These are phyloP conservation scores for Alternaria solani DNA, from an alignment of 2,329 filamentous ascomycete genomes.

Conservation along the genomic window DNA sequence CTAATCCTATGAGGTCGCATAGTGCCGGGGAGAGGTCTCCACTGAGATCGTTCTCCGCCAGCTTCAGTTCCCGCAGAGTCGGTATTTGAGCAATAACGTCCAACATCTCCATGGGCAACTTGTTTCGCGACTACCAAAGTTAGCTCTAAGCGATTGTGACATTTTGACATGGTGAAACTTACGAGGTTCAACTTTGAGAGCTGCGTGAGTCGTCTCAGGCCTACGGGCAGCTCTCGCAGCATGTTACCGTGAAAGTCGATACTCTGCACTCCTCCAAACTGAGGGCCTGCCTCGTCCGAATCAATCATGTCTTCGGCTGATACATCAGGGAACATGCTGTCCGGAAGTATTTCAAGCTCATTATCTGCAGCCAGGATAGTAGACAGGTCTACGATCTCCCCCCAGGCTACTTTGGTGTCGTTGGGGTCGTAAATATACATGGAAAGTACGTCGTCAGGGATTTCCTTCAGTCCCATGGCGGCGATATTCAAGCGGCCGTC, in stretches of 20 bases:
- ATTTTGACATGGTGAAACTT: conserved; percentile 40
- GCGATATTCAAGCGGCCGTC: conserved; percentile 89
- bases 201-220: conserved; percentile 74
- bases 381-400: conserved; percentile 87
- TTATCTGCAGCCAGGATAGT: conserved; percentile 90
- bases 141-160: neutral
- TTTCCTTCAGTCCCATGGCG: conserved; percentile 78
- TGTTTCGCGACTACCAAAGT: conserved; percentile 75
- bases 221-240: conserved; percentile 75
- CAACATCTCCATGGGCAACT: conserved; percentile 74
- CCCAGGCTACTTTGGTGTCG: conserved; percentile 76
- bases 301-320: conserved; percentile 62
- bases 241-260: conserved; percentile 88
- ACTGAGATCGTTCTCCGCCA: conserved; percentile 60
- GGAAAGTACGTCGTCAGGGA: conserved; percentile 82
- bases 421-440: conserved; percentile 85
- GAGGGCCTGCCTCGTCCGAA: conserved; percentile 71
- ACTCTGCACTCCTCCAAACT: conserved; percentile 82
- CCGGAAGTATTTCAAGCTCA: conserved; percentile 77
- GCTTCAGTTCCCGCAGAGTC: conserved; percentile 78
- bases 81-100: conserved; percentile 77
- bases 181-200: conserved; percentile 85
- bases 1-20: conserved; percentile 71
- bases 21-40: conserved; percentile 67
- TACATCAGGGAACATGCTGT: conserved; percentile 80